Evolutionary conservation across 768 basidiomycete genomes (phyloP), one percentile per base, ranked within the genome.

Genomic region (Imleria badia): DNA sequence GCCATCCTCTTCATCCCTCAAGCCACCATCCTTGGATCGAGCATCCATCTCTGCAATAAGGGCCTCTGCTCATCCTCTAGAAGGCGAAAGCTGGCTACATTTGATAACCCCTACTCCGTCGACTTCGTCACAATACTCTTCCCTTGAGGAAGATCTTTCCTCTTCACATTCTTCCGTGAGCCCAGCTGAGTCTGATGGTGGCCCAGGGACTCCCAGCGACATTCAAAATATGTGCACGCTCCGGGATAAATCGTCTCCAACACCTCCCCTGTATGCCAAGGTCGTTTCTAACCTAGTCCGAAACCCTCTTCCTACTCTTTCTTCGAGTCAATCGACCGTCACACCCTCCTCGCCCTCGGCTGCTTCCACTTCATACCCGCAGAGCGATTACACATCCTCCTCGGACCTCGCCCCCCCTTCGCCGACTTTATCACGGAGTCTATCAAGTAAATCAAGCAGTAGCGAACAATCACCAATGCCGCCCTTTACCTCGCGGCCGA

Each of bases 71-170:
- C 64, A 51, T 39, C 56, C 66, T 49, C 52, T 59, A 1, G 67
- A 63, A 48, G 67, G 67, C 43, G 66, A 70, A 49, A 71, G 70
- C 45, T 70, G 70, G 69, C 45, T 71, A 15, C 65, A 65, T 44
- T 45, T 70, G 49, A 59, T 63, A n/a, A 71, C 67, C 13, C 65
- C 71, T 3, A 60, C 66, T 6, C 7, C 55, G 29, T 68, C 72
- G 23, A 56, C 46, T 10, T 54, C 61, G 22, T 65, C 70, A 2
- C 53, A 53, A 23, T 42, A 50, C 43, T 58, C 54, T 45, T 52
- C 49, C 22, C 10, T 51, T 1, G 42, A 50, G 3, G 62, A 72
- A n/a, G 72, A 76, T 42, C 38, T 63, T 4, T 40, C 71, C 15
- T 68, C 72, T 6, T 62, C 60, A 36, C 58, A 59, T 20, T 45